Base-by-base conservation (phyloP, 768 basidiomycete species). In the Ephemerocybe angulata region DNA sequence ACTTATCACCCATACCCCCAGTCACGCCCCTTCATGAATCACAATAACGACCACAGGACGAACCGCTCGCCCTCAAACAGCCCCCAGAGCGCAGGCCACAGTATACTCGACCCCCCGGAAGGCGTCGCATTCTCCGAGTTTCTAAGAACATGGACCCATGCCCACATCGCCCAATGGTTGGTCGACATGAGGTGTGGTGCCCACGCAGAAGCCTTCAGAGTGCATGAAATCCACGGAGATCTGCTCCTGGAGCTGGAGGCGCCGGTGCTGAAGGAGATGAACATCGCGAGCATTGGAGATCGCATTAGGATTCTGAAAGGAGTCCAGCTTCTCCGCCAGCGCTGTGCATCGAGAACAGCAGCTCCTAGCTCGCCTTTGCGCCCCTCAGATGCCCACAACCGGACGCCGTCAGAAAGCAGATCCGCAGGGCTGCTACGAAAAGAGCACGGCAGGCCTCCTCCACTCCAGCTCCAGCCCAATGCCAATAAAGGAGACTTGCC, bases 191-290 rank as follows among this genome's bases (percentile, higher is more conserved):
- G 84, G 63, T 93, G 93, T 63, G 79, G 72, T 0, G 76, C 77
- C 35, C 87, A 87, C 64, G 82, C 86, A 10, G 69, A 76, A 7
- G 75, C 79, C 0, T 99, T 99, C 74, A 81, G 77, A 46, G 77
- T 80, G 3, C 90, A 96, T 72, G 96, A 99, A 65, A 96, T 99
- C 62, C 75, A 92, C 49, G 94, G 96, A 4, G 88, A 92, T 65
- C 86, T 99, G 21, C 72, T 99, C 17, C 78, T 98, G 48, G 97
- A 99, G 59, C 74, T 98, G 42, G 96, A 98, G 65, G 90, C 94
- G 69, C 70, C 75, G 6, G 87, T 85, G 2, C 73, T 99, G 48
- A 91, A 87, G 66, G 97, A 99, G 71, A 90, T 98, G 84, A 89
- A 89, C 13, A 82, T 99, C 27, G 63, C 77, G 29, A 92, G 88